Percentiles rank a stretch among this genome's conserved stretches.
Evolutionary conservation across 768 basidiomycete species (phyloP).

Genomic region (Coprinopsis strossmayeri): DNA sequence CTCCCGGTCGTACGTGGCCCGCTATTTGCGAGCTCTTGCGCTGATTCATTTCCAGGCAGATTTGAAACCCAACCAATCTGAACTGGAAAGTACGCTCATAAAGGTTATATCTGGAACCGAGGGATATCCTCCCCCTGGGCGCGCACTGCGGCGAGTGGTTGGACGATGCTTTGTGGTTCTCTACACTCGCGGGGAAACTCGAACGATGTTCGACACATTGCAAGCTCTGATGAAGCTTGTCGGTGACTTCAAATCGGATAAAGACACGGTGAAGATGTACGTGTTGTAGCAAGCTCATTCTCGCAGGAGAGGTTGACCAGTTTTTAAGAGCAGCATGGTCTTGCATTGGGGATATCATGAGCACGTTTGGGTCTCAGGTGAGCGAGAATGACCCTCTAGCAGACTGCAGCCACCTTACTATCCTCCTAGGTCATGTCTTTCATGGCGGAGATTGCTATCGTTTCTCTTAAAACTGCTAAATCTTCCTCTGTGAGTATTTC

Average conservation of each 20-base stretch:
- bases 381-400: slow-evolving; percentile 16
- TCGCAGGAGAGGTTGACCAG: not conserved
- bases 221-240: slow-evolving; percentile 71
- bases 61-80: slow-evolving; percentile 56
- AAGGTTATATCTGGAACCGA: slow-evolving; percentile 61
- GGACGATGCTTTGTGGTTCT: slow-evolving; percentile 70
- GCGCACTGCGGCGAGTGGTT: slow-evolving; percentile 74
- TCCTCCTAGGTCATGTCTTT: slow-evolving; percentile 83
- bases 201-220: slow-evolving; percentile 81
- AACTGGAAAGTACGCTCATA: slow-evolving; percentile 56
- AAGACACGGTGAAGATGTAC: slow-evolving; percentile 62
- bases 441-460: slow-evolving; percentile 73
- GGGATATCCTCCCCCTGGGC: slow-evolving; percentile 77
- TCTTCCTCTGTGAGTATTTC: slow-evolving; percentile 60
- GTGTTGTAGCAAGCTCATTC: slow-evolving; percentile 18
- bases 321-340: slow-evolving; percentile 69
- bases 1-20: slow-evolving; percentile 36
- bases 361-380: slow-evolving; percentile 76
- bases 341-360: slow-evolving; percentile 87
- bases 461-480: slow-evolving; percentile 61
- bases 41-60: slow-evolving; percentile 40
- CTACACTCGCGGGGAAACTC: slow-evolving; percentile 77
- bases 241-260: slow-evolving; percentile 64
- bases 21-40: not conserved
- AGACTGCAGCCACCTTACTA: not conserved